Evolutionary conservation across 225 moss, liverwort and hornwort genomes (phyloP), one percentile per base, ranked within the genome.

Genomic region (Bryum argenteum): DNA sequence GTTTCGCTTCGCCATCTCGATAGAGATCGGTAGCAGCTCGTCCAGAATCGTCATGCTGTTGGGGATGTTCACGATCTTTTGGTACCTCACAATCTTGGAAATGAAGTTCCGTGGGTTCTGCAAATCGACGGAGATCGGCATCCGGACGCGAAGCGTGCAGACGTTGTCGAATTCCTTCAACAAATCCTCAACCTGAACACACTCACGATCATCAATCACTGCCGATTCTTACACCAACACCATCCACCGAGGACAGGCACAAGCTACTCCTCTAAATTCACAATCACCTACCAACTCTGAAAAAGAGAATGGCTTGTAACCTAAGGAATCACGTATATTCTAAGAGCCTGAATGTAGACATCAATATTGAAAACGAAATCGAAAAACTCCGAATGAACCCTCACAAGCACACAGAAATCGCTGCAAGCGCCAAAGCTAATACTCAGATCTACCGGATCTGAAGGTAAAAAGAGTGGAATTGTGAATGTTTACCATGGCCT

Each of bases 31-130:
- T 23, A 86, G 72, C 1, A 86, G 74, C 72, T 86, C 86, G 37
- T 86, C 86, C 16, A 86, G 57, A 8, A 86, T 80, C 14, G 86
- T 86, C 86, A 86, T 86, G 71, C 82, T 82, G 82, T 86, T 86
- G 19, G 86, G 86, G 11, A 86, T 86, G 68, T 86, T 75, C 16
- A 86, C 85, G 3, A 86, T 82, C 82, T 86, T 86, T 56, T 82
- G 82, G 54, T 82, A 86, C 6, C 85, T 77, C 40, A 82, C 79
- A 13, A 86, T 85, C 79, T 85, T 85, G n/a, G 85, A 79, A 65
- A 85, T 85, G 45, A 85, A 85, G 53, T 85, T 82, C 8, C 85
- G 85, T 0, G 85, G 82, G 23, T 82, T 82, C 71, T 82, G 71
- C 57, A 86, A 17, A n/a, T 86, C 85, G 0, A 77, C 72, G 2